Conservation (phyloP, 352 stramenopile genomes). For the Pythium grandisporangium region DNA sequence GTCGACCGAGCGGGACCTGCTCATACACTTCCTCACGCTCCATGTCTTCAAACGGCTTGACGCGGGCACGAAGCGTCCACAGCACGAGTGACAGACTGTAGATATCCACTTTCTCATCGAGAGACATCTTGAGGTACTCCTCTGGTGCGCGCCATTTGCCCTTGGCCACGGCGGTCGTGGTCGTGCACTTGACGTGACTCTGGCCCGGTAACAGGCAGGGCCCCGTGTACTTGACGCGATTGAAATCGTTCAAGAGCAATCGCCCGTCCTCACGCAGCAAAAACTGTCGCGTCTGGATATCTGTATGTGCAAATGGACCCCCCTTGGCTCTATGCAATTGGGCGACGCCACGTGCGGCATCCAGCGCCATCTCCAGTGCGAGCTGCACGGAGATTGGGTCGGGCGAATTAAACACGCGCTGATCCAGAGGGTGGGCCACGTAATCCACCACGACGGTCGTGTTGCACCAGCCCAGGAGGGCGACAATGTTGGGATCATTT, state of each 20-base stretch:
- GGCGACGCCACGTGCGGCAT: constrained; percentile 47
- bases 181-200: constrained; percentile 42
- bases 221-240: constrained; percentile 66
- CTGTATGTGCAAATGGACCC: constrained; percentile 67
- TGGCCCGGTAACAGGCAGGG: constrained; percentile 22
- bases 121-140: constrained; percentile 34
- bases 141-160: constrained; percentile 74
- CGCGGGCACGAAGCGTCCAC: constrained; percentile 41
- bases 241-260: constrained; percentile 76
- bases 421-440: constrained; percentile 49
- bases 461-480: constrained; percentile 66
- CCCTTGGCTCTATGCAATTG: constrained; percentile 55
- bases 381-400: constrained; percentile 31
- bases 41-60: constrained; percentile 33
- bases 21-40: constrained; percentile 44
- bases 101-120: constrained; percentile 57
- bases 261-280: constrained; percentile 45
- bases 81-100: constrained; percentile 68
- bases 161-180: constrained; percentile 53
- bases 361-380: constrained; percentile 32
- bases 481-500: constrained; percentile 60
- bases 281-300: constrained; percentile 77
- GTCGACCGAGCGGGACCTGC: constrained; percentile 29
- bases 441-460: constrained; percentile 71
- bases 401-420: constrained; percentile 41